Evolutionary conservation across 306 rosid genomes (phyloP).

Genomic region (Trichosanthes cucumerina): DNA sequence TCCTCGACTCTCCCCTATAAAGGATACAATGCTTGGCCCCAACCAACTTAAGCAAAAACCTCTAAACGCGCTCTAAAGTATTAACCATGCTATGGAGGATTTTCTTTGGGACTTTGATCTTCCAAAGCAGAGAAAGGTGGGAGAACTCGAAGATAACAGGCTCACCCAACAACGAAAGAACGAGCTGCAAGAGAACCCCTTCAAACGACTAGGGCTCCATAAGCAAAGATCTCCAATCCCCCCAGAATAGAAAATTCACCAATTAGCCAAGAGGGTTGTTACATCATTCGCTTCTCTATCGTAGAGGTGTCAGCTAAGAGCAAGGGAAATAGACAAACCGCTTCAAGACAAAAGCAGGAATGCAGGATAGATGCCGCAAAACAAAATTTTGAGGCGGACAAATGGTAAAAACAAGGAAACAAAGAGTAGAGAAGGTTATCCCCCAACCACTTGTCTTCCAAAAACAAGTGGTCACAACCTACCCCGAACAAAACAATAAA

Average conservation of each 20-base stretch:
- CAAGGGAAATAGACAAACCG: not conserved
- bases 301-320: not conserved
- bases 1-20: not conserved
- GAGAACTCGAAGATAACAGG: not conserved
- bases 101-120: not conserved
- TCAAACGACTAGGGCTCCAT: not conserved
- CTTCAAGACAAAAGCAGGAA: not conserved
- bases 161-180: not conserved
- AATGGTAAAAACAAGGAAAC: no score
- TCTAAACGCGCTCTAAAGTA: not conserved
- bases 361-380: not conserved
- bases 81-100: not conserved
- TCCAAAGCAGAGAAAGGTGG: not conserved
- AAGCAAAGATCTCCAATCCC: not conserved
- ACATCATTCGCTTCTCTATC: not conserved
- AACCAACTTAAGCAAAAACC: not conserved
- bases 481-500: not conserved
- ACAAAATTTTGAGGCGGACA: no score
- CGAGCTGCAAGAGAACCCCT: not conserved
- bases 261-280: not conserved
- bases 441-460: not conserved
- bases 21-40: not conserved
- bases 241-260: not conserved
- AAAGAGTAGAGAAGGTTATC: no score
- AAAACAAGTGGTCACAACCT: no score